Evolutionary conservation across 495 filamentous ascomycete genomes (phyloP).

Genomic region (Schizothecium vesticola): DNA sequence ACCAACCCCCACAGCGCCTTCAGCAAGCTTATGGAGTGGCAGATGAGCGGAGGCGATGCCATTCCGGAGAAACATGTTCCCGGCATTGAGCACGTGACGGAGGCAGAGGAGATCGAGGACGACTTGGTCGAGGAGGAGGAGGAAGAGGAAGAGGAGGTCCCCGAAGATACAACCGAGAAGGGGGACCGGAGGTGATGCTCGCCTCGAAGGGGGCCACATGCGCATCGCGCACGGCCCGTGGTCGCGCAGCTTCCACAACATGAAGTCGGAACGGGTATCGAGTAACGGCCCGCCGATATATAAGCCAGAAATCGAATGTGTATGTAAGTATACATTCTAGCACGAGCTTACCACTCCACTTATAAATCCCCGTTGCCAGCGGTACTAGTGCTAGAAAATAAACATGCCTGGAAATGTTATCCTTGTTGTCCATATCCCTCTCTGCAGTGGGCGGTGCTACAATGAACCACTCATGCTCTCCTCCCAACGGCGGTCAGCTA

Average conservation of each 20-base stretch:
- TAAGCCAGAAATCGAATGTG: not conserved
- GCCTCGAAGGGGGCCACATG: not conserved
- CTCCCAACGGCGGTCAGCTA: not conserved
- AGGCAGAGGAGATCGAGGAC: constrained; percentile 42
- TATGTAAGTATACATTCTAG: constrained; percentile 4
- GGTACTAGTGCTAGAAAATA: not conserved
- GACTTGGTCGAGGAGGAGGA: constrained; percentile 35
- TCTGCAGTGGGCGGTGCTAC: not conserved
- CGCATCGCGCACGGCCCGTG: not conserved
- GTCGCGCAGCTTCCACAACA: not conserved
- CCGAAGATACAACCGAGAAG: constrained; percentile 6
- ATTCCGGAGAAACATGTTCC: constrained; percentile 18
- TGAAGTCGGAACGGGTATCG: not conserved
- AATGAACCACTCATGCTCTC: not conserved
- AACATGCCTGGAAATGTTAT: not conserved
- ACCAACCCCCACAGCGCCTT: constrained; percentile 72
- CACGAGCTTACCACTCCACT: constrained; percentile 1
- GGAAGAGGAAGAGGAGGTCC: constrained; percentile 28
- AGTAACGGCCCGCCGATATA: not conserved
- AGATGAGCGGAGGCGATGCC: constrained; percentile 79
- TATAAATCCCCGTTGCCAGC: not conserved
- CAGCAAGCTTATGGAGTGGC: constrained; percentile 96
- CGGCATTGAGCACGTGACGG: constrained; percentile 32
- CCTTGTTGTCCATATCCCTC: not conserved
- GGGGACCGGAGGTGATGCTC: constrained; percentile 8